Base-by-base conservation (phyloP, 2,329 filamentous ascomycete genomes). In the Colletotrichum destructivum region DNA sequence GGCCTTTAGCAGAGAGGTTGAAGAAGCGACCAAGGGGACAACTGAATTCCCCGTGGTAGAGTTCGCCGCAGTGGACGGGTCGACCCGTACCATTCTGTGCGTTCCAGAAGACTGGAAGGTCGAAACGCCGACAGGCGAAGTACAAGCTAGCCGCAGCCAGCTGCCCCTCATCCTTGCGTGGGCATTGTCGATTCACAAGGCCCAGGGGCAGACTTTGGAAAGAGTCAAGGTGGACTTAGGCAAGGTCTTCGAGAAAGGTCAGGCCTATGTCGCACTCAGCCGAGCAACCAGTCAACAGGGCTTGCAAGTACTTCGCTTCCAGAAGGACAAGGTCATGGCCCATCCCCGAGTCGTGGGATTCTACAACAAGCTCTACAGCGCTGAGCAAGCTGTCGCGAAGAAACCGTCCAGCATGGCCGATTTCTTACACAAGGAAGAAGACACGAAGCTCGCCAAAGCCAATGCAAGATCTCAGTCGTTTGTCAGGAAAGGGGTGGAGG, bases 171-270 rank as follows among this genome's bases (percentile, higher is more conserved):
- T 99, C 74, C 87, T 99, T 40, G 96, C 96, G 0, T 99, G 96
- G 96, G 96, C 96, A 2, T 84, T 99, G 23, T 98, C 95, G 1
- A 99, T 99, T 71, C 96, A 99, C 85, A 99, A 99, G 83, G 96
- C 96, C 0, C 96, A 98, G 80, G 96, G 96, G 1, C 96, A 98
- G 81, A 98, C 96, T 1, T 85, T 98, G 35, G 95, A 97, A 78
- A 89, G 96, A 62, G 96, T 99, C 71, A 97, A 97, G 79, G 96
- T 99, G 35, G 95, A 99, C 79, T 87, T 99, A 0, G 93, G 94
- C 40, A 93, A 90, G 73, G 94, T 98, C 1, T 99, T 99, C 77
- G 96, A 99, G 80, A 98, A 98, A 81, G 96, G 96, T 0, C 96
- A 99, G 81, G 96, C 96, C 7, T 99, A 99, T 79, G 96, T 99